Evolutionary conservation across 2,329 filamentous ascomycete genomes (phyloP).

Genomic region (Penicillium expansum): DNA sequence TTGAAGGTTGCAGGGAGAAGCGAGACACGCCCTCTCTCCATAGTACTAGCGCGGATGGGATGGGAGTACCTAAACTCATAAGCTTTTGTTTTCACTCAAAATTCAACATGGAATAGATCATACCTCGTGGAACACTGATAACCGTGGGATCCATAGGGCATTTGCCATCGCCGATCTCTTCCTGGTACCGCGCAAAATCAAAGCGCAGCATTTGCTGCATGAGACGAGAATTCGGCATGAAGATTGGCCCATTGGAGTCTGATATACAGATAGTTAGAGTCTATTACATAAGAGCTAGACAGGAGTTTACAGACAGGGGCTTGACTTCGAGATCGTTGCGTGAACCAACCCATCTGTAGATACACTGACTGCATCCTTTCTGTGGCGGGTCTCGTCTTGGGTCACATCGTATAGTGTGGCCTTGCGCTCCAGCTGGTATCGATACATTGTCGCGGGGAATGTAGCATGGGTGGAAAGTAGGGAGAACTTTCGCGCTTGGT

Average conservation of each 20-base stretch:
- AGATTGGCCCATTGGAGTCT: conserved; percentile 10
- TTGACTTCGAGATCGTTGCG: conserved; percentile 4
- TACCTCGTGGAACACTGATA: conserved; percentile 5
- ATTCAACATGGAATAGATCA: not conserved
- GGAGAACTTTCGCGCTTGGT: conserved; percentile 2
- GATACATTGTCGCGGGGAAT: conserved; percentile 10
- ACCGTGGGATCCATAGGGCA: conserved; percentile 2
- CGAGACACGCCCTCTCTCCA: conserved; percentile 7
- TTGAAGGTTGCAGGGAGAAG: conserved; percentile 8
- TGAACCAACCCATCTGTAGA: conserved; percentile 8
- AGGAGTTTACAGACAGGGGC: conserved; percentile 3
- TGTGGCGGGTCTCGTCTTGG: conserved; percentile 7
- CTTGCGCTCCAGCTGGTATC: conserved; percentile 5
- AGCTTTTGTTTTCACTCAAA: not conserved
- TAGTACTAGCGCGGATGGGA: conserved; percentile 4
- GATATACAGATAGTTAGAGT: not conserved
- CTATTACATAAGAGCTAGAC: not conserved
- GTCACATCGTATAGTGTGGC: conserved; percentile 6
- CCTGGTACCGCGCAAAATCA: conserved; percentile 8
- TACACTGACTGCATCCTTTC: conserved; percentile 4
- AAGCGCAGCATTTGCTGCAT: conserved; percentile 12
- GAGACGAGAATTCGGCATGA: conserved; percentile 10
- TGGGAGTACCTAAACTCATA: not conserved
- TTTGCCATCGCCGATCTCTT: conserved; percentile 3
- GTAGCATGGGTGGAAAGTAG: conserved; percentile 5